Percentiles rank a stretch among this genome's conserved stretches.
Evolutionary conservation across 73 alveolate genomes (phyloP).

Genomic region (Loxodes magnus): DNA sequence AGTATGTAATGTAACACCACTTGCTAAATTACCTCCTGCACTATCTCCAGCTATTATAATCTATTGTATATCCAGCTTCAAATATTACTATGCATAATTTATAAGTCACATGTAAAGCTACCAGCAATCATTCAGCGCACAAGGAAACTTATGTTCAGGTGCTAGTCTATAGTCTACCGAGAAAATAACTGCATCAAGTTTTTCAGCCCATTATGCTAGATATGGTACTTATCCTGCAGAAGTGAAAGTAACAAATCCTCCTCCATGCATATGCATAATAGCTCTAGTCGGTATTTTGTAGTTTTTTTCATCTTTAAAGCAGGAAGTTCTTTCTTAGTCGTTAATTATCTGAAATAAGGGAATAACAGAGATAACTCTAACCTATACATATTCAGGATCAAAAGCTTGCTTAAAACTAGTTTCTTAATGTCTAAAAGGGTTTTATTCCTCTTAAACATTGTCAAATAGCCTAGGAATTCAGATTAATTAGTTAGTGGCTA

Average conservation of each 20-base stretch:
- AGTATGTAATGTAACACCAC: slow-evolving; percentile 19
- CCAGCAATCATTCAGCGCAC: slow-evolving; percentile 89
- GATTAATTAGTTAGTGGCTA: too few species aligned
- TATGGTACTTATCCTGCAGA: slow-evolving; percentile 79
- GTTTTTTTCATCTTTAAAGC: too few species aligned
- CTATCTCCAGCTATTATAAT: slow-evolving; percentile 89
- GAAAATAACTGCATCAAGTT: slow-evolving; percentile 61
- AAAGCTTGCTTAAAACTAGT: too few species aligned
- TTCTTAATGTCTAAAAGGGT: too few species aligned
- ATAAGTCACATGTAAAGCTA: slow-evolving; percentile 80
- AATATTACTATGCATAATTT: slow-evolving; percentile 40
- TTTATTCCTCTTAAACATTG: too few species aligned
- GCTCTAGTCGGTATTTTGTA: slow-evolving; percentile 12
- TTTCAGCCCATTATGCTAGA: slow-evolving; percentile 80
- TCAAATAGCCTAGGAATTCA: too few species aligned
- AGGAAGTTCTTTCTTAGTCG: too few species aligned
- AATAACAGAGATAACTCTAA: too few species aligned
- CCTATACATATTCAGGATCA: too few species aligned
- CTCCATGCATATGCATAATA: slow-evolving; percentile 95
- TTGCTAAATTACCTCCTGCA: slow-evolving; percentile 94
- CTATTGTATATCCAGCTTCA: slow-evolving; percentile 57
- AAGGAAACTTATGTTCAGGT: slow-evolving; percentile 86
- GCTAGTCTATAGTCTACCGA: slow-evolving; percentile 90
- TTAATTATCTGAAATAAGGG: too few species aligned
- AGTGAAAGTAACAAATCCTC: slow-evolving; percentile 93